Base-by-base conservation (phyloP, 2,329 filamentous ascomycete genomes). In the Paramyrothecium roridum region DNA sequence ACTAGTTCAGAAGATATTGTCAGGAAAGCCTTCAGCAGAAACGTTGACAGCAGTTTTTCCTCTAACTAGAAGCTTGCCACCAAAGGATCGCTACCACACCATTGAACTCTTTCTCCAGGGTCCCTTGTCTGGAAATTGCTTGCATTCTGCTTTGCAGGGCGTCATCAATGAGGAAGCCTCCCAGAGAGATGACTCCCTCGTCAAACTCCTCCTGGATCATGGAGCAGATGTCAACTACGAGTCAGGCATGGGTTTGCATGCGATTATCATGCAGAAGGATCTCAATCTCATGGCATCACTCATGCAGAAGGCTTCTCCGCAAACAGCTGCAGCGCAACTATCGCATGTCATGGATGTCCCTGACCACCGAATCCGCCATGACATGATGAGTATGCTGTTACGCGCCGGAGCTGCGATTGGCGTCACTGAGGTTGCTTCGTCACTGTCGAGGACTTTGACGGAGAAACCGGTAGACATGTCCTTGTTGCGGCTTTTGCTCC, bases 191-290 rank as follows among this genome's bases (percentile, higher is more conserved):
- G 75, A 79, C 46, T 71, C 73, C 2, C 67, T 86, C 12, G 80
- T 86, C 53, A 72, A 74, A 8, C 70, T 85, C 4, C 67, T 85
- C 3, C 68, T 86, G 6, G 71, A 74, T 2, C 71, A 82, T 56
- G 76, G 79, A 16, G 79, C 79, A 3, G 81, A 84, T 50, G 74
- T 82, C 40, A 83, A 83, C 58, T 80, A 79, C 53, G 78, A 80
- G 46, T 75, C 79, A 23, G 80, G 81, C 0, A 70, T 75, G n/a
- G 76, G 74, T 2, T 70, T 85, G 16, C 66, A 75, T 0, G 71
- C 76, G 0, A 76, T 82, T 0, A 77, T 85, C 19, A 58, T 66
- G 2, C 77, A 80, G 54, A 75, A 72, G 30, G 81, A 85, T 50
- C 54, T 79, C 1, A 65, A 64, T 1, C 67, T 85, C 0, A 63